Evolutionary conservation across 176 grass and related monocot species (phyloP).

Genomic region (Eremochloa ophiuroides): DNA sequence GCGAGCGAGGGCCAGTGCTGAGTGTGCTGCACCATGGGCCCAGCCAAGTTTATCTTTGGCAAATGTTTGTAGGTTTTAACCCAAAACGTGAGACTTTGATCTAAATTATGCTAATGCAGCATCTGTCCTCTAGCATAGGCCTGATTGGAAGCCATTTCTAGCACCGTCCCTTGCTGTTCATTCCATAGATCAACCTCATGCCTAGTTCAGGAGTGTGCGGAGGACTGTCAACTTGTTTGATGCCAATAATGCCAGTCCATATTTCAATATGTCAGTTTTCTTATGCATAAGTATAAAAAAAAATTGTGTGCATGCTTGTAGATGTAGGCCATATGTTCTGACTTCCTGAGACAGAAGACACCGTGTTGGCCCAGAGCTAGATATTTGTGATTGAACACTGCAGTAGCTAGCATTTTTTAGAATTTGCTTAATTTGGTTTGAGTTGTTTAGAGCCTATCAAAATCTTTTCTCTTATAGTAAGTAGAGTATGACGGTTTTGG

Average conservation of each 20-base stretch:
- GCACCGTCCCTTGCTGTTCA: not conserved
- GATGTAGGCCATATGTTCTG: not conserved
- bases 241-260: not conserved
- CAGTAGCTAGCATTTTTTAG: not conserved
- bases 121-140: not conserved
- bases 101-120: not conserved
- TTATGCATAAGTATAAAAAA: not conserved
- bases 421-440: not conserved
- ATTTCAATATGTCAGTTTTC: not conserved
- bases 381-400: not conserved
- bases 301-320: slow-evolving; percentile 1
- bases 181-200: not conserved
- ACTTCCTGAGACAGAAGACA: too few relatives aligned
- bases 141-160: not conserved
- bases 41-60: not conserved
- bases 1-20: not conserved
- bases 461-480: not conserved
- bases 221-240: not conserved
- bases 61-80: not conserved
- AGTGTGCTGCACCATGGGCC: not conserved
- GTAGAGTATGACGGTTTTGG: not conserved
- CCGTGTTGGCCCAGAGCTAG: not conserved
- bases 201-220: not conserved
- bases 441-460: not conserved
- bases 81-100: not conserved